phyloP scores from a whole-genome alignment of 768 basidiomycete species.

The Daedaleopsis sinensis region DNA sequence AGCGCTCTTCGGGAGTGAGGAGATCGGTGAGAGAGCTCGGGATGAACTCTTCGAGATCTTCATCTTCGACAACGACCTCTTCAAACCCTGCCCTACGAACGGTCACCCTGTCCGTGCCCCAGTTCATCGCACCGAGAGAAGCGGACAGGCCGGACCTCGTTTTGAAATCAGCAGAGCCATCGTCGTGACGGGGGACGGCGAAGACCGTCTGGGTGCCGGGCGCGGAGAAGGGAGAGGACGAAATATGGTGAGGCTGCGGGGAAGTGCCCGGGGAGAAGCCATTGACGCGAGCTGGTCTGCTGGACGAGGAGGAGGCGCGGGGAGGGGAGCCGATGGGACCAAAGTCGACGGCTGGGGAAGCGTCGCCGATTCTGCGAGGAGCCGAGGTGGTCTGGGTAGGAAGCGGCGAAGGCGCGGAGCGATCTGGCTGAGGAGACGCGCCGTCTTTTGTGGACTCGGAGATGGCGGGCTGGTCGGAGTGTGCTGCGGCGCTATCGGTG shows the following conservation, averaged over 20 bases:
- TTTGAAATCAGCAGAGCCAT: constrained; percentile 37
- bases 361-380: constrained; percentile 49
- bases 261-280: constrained; percentile 64
- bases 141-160: constrained; percentile 58
- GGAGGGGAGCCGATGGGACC: constrained; percentile 88
- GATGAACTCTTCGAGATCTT: constrained; percentile 86
- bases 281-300: constrained; percentile 41
- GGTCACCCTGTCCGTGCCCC: constrained; percentile 33
- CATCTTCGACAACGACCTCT: constrained; percentile 62
- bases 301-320: constrained; percentile 40
- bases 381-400: constrained; percentile 53
- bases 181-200: constrained; percentile 37
- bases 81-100: constrained; percentile 17
- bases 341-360: constrained; percentile 54
- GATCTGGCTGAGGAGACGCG: constrained; percentile 5
- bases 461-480: constrained; percentile 17
- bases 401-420: constrained; percentile 46
- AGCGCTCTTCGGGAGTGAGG: constrained; percentile 86
- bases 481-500: constrained; percentile 16
- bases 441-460: constrained; percentile 8
- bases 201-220: constrained; percentile 67
- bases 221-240: constrained; percentile 76
- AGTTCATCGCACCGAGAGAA: constrained; percentile 61
- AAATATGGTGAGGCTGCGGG: constrained; percentile 46
- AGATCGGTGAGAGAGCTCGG: constrained; percentile 89